Conservation (phyloP, 129 eudicot genomes). For the Cynara cardunculus region DNA sequence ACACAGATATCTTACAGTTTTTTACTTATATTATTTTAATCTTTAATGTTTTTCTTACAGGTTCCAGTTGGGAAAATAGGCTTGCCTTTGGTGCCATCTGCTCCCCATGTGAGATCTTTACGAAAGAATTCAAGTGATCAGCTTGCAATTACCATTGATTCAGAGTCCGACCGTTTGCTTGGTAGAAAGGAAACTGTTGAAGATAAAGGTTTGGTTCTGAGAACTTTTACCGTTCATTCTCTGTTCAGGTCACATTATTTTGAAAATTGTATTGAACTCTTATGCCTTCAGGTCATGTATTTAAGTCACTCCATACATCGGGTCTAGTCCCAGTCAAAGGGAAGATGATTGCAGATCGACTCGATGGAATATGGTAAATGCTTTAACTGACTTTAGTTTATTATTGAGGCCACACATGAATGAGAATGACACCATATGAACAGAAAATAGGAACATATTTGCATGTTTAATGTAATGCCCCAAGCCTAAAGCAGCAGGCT, state of each 20-base stretch:
- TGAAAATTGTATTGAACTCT: not conserved
- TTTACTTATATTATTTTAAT: slow-evolving; percentile 14
- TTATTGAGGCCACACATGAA: not conserved
- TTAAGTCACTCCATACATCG: slow-evolving; percentile 75
- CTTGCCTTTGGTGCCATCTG: slow-evolving; percentile 62
- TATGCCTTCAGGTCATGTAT: slow-evolving; percentile 69
- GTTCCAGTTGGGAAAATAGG: slow-evolving; percentile 54
- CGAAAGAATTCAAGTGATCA: slow-evolving; percentile 85
- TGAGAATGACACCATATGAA: not conserved
- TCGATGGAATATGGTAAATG: slow-evolving; percentile 90
- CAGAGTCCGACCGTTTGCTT: slow-evolving; percentile 77
- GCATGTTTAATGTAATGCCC: not conserved
- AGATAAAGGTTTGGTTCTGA: slow-evolving; percentile 66
- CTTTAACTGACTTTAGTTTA: slow-evolving; percentile 3
- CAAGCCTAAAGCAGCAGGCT: not conserved
- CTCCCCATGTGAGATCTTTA: slow-evolving; percentile 80
- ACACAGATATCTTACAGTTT: not conserved
- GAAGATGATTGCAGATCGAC: slow-evolving; percentile 82
- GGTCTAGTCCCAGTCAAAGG: slow-evolving; percentile 92
- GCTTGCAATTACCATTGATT: slow-evolving; percentile 72
- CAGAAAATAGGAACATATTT: not conserved
- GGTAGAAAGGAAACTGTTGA: slow-evolving; percentile 49
- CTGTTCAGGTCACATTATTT: slow-evolving; percentile 7
- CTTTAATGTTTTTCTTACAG: slow-evolving; percentile 33
- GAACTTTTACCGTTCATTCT: not conserved